These are phyloP conservation scores for Abrus pulchellus DNA, from an alignment of 306 rosid species.

Conservation along the genomic window DNA sequence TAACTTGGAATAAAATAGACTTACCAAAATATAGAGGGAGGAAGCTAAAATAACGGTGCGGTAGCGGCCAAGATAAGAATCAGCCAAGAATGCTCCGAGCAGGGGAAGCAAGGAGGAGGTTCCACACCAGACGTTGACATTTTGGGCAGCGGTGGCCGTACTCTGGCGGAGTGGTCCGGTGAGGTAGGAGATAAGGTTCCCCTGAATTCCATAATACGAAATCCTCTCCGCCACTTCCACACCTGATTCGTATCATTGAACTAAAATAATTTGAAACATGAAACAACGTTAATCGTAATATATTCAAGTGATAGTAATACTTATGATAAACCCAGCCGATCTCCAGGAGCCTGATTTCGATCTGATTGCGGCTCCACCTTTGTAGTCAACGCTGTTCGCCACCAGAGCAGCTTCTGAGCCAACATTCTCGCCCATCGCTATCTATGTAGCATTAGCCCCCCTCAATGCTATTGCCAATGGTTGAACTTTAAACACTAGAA, in stretches of 20 bases:
- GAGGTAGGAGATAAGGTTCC: conserved; percentile 55
- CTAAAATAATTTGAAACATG: no score
- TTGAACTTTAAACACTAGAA: no score
- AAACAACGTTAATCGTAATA: no score
- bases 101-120: conserved; percentile 53
- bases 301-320: conserved; percentile 10
- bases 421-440: no score
- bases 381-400: conserved; percentile 48
- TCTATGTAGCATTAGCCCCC: no score
- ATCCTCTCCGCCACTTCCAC: conserved; percentile 54
- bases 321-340: conserved; percentile 51
- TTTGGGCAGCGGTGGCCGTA: conserved; percentile 54
- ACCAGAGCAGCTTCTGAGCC: conserved; percentile 25
- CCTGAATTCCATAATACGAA: conserved; percentile 52
- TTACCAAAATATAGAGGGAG: conserved; percentile 52
- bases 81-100: conserved; percentile 56
- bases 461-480: no score
- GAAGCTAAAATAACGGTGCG: conserved; percentile 52
- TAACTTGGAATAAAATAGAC: no score
- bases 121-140: conserved; percentile 59
- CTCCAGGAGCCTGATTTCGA: conserved; percentile 53
- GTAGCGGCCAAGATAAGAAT: conserved; percentile 57
- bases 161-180: conserved; percentile 58
- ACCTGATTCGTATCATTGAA: no score
- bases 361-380: conserved; percentile 42